phyloP scores from a whole-genome alignment of 768 basidiomycete genomes.

The Kwoniella dejecticola region DNA sequence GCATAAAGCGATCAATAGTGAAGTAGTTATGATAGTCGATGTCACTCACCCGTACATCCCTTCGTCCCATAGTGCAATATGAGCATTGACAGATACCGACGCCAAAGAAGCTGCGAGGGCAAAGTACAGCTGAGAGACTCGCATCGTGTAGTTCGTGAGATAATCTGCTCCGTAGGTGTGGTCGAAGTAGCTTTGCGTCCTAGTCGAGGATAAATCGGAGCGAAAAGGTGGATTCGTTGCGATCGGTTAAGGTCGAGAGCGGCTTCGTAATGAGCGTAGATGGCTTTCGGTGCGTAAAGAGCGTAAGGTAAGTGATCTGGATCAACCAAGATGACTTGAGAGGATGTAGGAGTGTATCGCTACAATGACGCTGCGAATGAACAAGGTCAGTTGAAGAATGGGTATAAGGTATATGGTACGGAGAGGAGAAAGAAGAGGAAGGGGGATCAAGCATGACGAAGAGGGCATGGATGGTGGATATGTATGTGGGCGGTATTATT shows the following conservation, averaged over 20 bases:
- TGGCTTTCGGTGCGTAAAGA: constrained; percentile 11
- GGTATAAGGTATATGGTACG: not conserved
- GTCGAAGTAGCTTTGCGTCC: too few species aligned
- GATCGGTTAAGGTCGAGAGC: too few species aligned
- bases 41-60: constrained; percentile 46
- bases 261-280: not conserved
- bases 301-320: constrained; percentile 6
- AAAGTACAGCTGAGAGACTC: constrained; percentile 18
- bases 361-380: not conserved
- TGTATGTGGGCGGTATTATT: too few species aligned
- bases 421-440: not conserved
- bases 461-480: not conserved
- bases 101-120: constrained; percentile 11
- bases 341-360: not conserved
- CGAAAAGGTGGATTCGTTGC: too few species aligned
- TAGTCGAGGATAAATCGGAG: not conserved
- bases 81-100: constrained; percentile 20
- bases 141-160: constrained; percentile 4
- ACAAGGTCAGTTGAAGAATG: not conserved
- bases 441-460: not conserved
- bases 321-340: constrained; percentile 6
- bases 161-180: too few species aligned
- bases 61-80: constrained; percentile 43
- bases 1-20: not conserved
- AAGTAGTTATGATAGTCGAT: too few species aligned